These are phyloP conservation scores for Geotrichum carabidarum DNA, from an alignment of 1,139 yeast species.

Conservation along the genomic window DNA sequence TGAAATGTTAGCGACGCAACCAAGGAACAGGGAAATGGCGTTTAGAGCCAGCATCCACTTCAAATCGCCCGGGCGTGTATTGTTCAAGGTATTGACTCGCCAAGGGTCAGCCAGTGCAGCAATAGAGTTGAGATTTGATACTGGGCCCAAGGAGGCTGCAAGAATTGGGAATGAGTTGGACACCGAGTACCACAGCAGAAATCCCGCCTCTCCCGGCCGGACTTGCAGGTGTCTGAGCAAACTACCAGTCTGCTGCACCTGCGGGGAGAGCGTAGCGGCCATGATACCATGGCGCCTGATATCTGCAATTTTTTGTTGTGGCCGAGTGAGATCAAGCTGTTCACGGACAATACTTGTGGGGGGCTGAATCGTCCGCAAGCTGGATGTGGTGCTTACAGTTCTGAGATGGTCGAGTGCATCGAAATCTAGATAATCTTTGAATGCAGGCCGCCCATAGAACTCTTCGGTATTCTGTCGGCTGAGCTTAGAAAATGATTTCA, in stretches of 20 bases:
- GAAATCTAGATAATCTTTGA: not conserved
- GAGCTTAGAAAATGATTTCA: not conserved
- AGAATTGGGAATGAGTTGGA: constrained; percentile 66
- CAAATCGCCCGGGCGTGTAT: constrained; percentile 34
- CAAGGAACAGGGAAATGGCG: constrained; percentile 56
- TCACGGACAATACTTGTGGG: no score
- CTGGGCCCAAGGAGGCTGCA: constrained; percentile 73
- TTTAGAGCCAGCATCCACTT: constrained; percentile 51
- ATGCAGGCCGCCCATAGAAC: not conserved
- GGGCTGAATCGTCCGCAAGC: not conserved
- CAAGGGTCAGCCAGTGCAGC: constrained; percentile 70
- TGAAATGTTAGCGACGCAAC: constrained; percentile 60
- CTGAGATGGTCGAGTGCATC: not conserved
- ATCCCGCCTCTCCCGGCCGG: not conserved
- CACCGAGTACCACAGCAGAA: constrained; percentile 50
- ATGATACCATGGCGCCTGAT: not conserved
- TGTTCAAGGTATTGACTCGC: constrained; percentile 38
- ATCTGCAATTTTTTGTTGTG: not conserved
- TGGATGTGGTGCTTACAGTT: not conserved
- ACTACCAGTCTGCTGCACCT: not conserved
- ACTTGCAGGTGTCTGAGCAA: not conserved
- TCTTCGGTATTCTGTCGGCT: not conserved
- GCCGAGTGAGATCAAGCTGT: not conserved
- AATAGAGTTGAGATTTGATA: constrained; percentile 66
- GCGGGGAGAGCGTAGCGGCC: not conserved